Base-by-base conservation (phyloP, 768 basidiomycete species). In the Rhizopogon vesiculosus region DNA sequence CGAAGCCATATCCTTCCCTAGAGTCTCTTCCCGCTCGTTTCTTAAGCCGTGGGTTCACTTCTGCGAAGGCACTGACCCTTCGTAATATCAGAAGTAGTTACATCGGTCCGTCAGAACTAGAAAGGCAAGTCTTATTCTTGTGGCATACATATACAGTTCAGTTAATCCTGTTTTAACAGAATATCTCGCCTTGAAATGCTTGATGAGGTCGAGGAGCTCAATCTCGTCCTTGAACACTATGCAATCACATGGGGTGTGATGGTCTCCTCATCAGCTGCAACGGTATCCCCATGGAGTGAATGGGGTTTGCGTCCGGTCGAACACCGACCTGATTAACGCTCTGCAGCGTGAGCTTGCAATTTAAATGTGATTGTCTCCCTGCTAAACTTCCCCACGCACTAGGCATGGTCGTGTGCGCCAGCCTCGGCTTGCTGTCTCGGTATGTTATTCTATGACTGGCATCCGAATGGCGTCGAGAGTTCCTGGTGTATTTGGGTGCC, bases 201-300 rank as follows among this genome's bases (percentile, higher is more conserved):
- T 5, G 96, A 98, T 65, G 95, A 99, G 70, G 76, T 93, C 8
- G 96, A 99, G 69, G 96, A 98, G 70, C 78, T 99, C 18, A 89
- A 94, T 55, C 79, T 99, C 5, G 89, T 98, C 1, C 74, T 97
- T 31, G 78, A 78, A 2, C 95, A 98, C 66, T 98, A 98, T 69
- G 91, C 87, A 13, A 81, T 98, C 53, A 85, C 87, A 0, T 98
- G 93, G 93, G 57, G 56, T 42, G 41, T 52, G 10, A 68, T 57
- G 48, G 42, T 22, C 18, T 43, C 52, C 16, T 45, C 35, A 31
- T 25, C 60, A 2, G 15, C 10, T 3, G 43, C 38, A 1, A 45
- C 53, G 3, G 16, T 49, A 22, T 49, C 46, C 8, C 15, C 48
- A 25, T 49, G 48, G 48, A 38, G 9, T 38, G 35, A 49, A 22